Percentiles rank a stretch among this genome's conserved stretches.
These are phyloP conservation scores for Porcisia hertigi DNA, from an alignment of 208 protist genomes.

Conservation along the genomic window DNA sequence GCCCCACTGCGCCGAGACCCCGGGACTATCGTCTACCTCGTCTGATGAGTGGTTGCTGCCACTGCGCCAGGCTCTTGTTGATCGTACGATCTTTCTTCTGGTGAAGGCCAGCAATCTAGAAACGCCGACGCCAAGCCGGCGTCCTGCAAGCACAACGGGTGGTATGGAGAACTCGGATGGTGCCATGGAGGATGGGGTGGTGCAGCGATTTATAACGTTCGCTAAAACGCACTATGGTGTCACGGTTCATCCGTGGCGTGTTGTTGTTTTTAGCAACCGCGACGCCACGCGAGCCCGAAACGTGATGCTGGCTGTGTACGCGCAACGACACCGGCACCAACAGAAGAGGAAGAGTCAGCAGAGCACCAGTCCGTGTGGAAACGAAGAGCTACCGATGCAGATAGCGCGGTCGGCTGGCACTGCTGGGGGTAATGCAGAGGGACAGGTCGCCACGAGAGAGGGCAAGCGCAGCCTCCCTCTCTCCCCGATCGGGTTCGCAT, in stretches of 20 bases:
- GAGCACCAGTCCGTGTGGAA: neutral
- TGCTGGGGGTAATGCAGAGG: neutral
- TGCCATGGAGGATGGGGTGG: neutral
- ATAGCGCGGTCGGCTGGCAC: neutral
- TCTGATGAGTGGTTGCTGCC: constrained; percentile 23
- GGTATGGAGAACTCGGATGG: neutral
- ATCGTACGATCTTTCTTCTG: constrained; percentile 26
- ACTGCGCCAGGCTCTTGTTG: constrained; percentile 27
- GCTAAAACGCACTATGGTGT: constrained; percentile 36
- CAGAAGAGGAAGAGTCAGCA: neutral
- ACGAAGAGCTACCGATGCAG: neutral
- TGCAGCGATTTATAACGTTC: constrained; percentile 10
- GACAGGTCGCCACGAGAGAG: neutral
- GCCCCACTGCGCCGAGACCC: neutral
- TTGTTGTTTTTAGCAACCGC: constrained; percentile 52
- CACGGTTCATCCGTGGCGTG: constrained; percentile 54
- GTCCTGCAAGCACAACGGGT: neutral
- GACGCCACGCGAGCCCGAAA: constrained; percentile 33
- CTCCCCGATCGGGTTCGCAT: constrained; percentile 4
- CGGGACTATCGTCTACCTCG: neutral
- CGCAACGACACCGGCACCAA: neutral
- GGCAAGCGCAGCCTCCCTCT: neutral
- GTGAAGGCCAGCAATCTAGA: constrained; percentile 3
- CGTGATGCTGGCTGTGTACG: constrained; percentile 30
- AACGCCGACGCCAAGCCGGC: neutral